Percentiles rank a stretch among this genome's conserved stretches.
phyloP scores from a whole-genome alignment of 331 rosid species.

The Acacia pycnantha region DNA sequence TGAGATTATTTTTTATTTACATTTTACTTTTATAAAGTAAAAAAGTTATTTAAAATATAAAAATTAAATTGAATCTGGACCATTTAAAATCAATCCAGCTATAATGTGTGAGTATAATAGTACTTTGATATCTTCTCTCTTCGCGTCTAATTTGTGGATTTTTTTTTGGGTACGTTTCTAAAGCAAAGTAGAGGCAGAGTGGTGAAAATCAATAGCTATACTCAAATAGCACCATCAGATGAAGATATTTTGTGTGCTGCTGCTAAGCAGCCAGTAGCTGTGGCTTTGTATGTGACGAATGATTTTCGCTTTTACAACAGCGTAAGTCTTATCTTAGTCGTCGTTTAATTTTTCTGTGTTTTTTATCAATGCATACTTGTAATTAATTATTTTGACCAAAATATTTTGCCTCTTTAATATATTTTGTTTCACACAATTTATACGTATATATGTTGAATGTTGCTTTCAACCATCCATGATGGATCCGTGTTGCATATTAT shows the following conservation, averaged over 20 bases:
- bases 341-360: no score
- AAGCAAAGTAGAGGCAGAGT: background rate
- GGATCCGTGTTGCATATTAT: no score
- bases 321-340: background rate
- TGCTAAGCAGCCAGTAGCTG: slow-evolving; percentile 1
- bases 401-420: no score
- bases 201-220: slow-evolving; percentile 3
- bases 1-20: no score
- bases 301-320: background rate
- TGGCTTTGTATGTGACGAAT: slow-evolving; percentile 8
- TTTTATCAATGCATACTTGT: no score
- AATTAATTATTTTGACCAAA: no score
- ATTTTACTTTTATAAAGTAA: no score
- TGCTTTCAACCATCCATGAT: no score
- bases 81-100: no score
- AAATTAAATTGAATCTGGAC: no score
- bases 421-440: no score
- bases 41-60: no score
- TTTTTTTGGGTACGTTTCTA: background rate
- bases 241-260: slow-evolving; percentile 41
- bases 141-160: background rate
- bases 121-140: background rate
- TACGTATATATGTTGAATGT: background rate
- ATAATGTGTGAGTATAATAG: background rate
- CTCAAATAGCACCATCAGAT: slow-evolving; percentile 19